A percentile compares a stretch with the other conserved stretches of the same genome.
phyloP scores from a whole-genome alignment of 345 rosid species.

The Populus nigra region DNA sequence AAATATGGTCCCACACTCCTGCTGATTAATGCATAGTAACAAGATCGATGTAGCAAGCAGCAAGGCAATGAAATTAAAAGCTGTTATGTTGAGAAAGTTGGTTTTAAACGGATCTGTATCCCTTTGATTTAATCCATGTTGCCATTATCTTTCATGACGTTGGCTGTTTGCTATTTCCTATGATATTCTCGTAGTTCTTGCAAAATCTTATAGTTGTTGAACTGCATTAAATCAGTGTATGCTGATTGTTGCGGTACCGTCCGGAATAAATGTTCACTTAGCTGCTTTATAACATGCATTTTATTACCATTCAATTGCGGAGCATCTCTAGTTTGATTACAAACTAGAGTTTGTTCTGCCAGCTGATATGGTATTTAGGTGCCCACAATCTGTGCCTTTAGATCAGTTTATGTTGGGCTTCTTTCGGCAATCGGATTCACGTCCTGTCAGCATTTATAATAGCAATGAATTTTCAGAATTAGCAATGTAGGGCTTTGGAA shows the following conservation, averaged over 20 bases:
- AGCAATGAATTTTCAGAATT: conserved; percentile 12
- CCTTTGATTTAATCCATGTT: conserved; percentile 6
- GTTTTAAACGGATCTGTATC: conserved; percentile 9
- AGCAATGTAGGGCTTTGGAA: background rate
- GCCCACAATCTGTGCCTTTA: background rate
- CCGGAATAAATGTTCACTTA: background rate
- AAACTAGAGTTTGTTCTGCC: conserved; percentile 1
- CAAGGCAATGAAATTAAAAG: background rate
- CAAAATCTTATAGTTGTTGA: background rate
- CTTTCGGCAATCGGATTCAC: background rate
- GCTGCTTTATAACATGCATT: background rate
- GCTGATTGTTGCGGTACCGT: conserved; percentile 1
- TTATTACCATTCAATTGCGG: background rate
- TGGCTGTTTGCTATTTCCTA: background rate
- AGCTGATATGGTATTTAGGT: background rate
- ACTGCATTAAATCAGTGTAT: background rate
- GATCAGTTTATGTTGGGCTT: background rate
- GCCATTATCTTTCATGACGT: background rate
- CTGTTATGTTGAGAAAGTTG: background rate
- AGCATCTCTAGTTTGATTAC: background rate
- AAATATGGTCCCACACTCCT: background rate
- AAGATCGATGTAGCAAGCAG: background rate
- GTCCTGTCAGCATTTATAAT: conserved; percentile 3
- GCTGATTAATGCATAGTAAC: background rate
- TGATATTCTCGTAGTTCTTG: conserved; percentile 6